phyloP scores from a whole-genome alignment of 1,139 yeast genomes.

The Entelexis paramagnoliae region DNA sequence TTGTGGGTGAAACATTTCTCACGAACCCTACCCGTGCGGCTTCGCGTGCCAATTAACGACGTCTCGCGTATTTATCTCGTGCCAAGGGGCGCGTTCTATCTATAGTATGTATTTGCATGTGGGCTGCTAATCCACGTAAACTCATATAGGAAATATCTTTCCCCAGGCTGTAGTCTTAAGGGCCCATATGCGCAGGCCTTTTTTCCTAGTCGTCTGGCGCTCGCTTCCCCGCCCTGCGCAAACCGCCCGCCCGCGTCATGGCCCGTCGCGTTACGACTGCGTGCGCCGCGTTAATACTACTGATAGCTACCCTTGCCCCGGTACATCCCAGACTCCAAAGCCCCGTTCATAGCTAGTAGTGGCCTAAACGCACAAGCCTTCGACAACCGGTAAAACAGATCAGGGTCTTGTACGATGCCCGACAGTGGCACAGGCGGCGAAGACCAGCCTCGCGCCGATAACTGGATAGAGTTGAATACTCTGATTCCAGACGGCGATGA shows the following conservation, averaged over 20 bases:
- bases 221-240: not conserved
- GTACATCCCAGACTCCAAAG: not conserved
- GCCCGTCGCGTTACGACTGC: not conserved
- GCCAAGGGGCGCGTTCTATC: no score
- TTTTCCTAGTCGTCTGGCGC: no score
- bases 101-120: no score
- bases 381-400: not conserved
- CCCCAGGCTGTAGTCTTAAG: no score
- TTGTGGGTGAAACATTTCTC: constrained; percentile 24
- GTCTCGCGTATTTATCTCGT: no score
- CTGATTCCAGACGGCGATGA: not conserved
- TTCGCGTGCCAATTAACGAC: not conserved
- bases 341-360: not conserved
- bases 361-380: not conserved
- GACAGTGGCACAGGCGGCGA: not conserved
- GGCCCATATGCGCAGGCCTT: no score
- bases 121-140: no score
- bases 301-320: not conserved
- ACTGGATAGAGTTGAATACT: constrained; percentile 13
- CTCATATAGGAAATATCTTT: no score
- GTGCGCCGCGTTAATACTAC: not conserved
- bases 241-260: not conserved
- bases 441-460: constrained; percentile 2
- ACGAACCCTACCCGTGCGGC: not conserved
- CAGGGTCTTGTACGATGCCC: not conserved